Base-by-base conservation (phyloP, 2,329 filamentous ascomycete species). In the Lachnellula suecica region DNA sequence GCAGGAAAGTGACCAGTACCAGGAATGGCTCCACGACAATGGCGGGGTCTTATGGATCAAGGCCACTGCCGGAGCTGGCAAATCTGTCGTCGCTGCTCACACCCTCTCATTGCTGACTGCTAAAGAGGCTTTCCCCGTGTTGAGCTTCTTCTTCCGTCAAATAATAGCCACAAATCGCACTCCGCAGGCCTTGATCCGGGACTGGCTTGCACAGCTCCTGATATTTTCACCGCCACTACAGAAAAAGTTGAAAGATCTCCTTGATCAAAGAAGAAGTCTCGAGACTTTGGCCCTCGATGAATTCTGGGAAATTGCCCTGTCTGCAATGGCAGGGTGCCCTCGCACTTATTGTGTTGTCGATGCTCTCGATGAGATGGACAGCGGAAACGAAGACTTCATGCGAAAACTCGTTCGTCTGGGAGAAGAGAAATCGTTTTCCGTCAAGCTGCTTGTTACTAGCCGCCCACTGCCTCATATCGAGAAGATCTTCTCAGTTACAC, bases 351-450 rank as follows among this genome's bases (percentile, higher is more conserved):
- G 77, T 4, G 73, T 79, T 47, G 74, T 78, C 55, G 76, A 78
- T 68, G 77, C 71, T 46, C 72, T 78, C 2, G 76, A 79, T 52
- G 75, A 79, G 59, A 76, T 78, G 69, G 71, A 75, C 37, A 29
- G 58, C 13, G 69, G 63, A 0, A 60, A 72, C 15, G 66, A 70
- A 3, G 34, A 53, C 0, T 74, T 76, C 25, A 52, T 76, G 2
- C 43, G 65, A 3, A 44, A 58, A 2, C 59, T 78, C 0, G 63
- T 61, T 1, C 47, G 54, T 0, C 60, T 78, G 0, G 70, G 68
- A 0, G 53, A 62, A 4, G 64, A 61, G 59, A 58, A 53, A 3
- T 67, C 72, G 1, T 47, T 42, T 0, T 61, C 56, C 7, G 60
- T 75, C 51, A 78, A 77, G 51, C 54, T 78, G 0, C 23, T 76